phyloP scores from a whole-genome alignment of 805 yeast genomes.

The Candida khao-thaluensis region DNA sequence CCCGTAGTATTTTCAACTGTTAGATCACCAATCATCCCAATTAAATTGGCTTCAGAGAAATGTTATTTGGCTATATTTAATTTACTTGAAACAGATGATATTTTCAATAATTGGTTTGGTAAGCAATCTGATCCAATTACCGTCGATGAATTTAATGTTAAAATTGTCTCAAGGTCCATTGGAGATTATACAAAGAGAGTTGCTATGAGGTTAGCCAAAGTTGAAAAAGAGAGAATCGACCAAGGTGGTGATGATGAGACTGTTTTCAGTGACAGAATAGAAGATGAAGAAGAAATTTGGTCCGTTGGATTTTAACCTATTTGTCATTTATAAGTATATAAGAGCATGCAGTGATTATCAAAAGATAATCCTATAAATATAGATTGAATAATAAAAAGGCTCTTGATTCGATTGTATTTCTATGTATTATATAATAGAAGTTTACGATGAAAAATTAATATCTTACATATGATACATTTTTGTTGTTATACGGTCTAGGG shows the following conservation, averaged over 20 bases:
- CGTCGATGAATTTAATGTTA: conserved; percentile 38
- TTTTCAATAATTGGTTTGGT: conserved; percentile 67
- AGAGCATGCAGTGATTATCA: no score
- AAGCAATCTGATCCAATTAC: conserved; percentile 35
- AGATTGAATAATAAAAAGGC: no score
- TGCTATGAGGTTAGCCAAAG: conserved; percentile 78
- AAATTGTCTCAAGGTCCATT: conserved; percentile 66
- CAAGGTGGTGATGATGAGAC: conserved; percentile 91
- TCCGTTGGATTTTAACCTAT: conserved; percentile 64
- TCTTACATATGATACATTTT: conserved; percentile 10
- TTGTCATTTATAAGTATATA: conserved; percentile 7
- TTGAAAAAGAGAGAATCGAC: conserved; percentile 81
- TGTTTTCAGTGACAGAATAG: conserved; percentile 78
- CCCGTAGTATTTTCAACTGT: conserved; percentile 80
- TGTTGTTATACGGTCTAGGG: neutral
- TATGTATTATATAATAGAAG: neutral
- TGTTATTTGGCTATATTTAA: conserved; percentile 73
- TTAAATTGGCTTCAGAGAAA: conserved; percentile 92
- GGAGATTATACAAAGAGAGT: conserved; percentile 90
- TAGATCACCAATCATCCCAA: conserved; percentile 85
- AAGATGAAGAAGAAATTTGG: conserved; percentile 88
- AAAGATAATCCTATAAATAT: no score
- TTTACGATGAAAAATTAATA: neutral
- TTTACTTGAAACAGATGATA: conserved; percentile 62
- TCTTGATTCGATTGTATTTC: neutral